These are phyloP conservation scores for Penicillium paxilli DNA, from an alignment of 495 filamentous ascomycete species.

Conservation along the genomic window DNA sequence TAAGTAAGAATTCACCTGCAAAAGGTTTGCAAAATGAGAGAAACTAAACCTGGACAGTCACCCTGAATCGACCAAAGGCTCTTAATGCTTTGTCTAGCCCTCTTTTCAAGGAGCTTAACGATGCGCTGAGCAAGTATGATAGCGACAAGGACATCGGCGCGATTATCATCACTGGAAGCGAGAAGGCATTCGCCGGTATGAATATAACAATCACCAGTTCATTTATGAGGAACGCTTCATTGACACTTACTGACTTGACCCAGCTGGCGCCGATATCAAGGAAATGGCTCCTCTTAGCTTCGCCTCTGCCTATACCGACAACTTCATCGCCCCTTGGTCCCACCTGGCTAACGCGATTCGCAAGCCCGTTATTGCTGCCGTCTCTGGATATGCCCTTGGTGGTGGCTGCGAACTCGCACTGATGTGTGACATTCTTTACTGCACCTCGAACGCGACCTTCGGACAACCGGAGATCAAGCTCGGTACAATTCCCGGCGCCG, in stretches of 20 bases:
- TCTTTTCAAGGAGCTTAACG: slow-evolving; percentile 86
- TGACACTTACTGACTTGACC: slow-evolving; percentile 4
- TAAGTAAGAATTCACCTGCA: slow-evolving; percentile 58
- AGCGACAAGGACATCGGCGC: slow-evolving; percentile 65
- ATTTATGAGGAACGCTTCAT: background rate
- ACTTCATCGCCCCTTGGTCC: slow-evolving; percentile 95
- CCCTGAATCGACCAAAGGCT: slow-evolving; percentile 92
- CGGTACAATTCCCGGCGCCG: slow-evolving; percentile 88
- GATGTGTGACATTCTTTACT: slow-evolving; percentile 96
- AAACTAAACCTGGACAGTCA: slow-evolving; percentile 58
- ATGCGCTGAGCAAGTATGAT: slow-evolving; percentile 73
- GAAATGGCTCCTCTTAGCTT: slow-evolving; percentile 95
- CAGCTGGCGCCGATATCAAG: slow-evolving; percentile 95
- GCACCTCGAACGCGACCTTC: slow-evolving; percentile 77
- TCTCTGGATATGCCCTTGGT: slow-evolving; percentile 90
- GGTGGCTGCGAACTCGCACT: slow-evolving; percentile 97
- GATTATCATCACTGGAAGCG: slow-evolving; percentile 83
- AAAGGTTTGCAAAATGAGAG: slow-evolving; percentile 1
- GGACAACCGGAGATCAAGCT: slow-evolving; percentile 97
- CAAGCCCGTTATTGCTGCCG: slow-evolving; percentile 90
- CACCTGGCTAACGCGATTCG: slow-evolving; percentile 75
- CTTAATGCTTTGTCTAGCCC: slow-evolving; percentile 90
- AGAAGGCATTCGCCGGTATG: slow-evolving; percentile 79
- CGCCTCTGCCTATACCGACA: slow-evolving; percentile 73
- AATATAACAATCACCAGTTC: background rate